phyloP scores from a whole-genome alignment of 306 rosid genomes.

The Sicyos baderoa region DNA sequence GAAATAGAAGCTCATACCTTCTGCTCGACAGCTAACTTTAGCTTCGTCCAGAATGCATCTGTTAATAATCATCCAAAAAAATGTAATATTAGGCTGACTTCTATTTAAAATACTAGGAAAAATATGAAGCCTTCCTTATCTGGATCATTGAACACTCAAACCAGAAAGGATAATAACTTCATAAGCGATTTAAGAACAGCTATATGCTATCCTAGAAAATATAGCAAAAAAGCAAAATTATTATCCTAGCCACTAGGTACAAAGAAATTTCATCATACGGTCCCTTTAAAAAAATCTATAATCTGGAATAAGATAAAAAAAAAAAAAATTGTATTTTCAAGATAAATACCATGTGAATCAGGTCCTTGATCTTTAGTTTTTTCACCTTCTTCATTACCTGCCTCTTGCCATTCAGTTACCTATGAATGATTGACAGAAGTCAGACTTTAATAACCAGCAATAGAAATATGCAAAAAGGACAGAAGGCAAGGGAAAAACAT shows the following conservation, averaged over 20 bases:
- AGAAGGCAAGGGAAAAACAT: conserved; percentile 2
- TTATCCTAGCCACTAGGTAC: neutral
- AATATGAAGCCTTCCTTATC: neutral
- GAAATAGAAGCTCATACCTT: conserved; percentile 42
- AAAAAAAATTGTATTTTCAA: neutral
- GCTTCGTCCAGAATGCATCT: conserved; percentile 82
- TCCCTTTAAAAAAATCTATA: neutral
- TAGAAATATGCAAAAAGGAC: conserved; percentile 14
- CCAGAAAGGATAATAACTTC: neutral
- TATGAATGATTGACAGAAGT: conserved; percentile 23
- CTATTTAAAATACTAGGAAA: neutral
- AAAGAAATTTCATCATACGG: neutral
- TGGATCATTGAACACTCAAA: neutral
- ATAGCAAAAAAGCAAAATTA: neutral
- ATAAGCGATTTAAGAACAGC: conserved; percentile 1
- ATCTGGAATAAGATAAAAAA: neutral
- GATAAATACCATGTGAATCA: conserved; percentile 41
- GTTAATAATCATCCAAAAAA: conserved; percentile 31
- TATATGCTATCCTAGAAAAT: neutral
- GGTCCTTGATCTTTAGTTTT: conserved; percentile 38
- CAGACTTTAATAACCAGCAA: conserved; percentile 12
- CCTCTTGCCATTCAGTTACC: conserved; percentile 80
- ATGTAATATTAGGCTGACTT: conserved; percentile 9
- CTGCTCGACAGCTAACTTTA: conserved; percentile 56
- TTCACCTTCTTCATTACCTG: conserved; percentile 57